A percentile compares a stretch with the other conserved stretches of the same genome.
Conservation (phyloP, 768 basidiomycete genomes). For the Boletus rufocinnamomeus region DNA sequence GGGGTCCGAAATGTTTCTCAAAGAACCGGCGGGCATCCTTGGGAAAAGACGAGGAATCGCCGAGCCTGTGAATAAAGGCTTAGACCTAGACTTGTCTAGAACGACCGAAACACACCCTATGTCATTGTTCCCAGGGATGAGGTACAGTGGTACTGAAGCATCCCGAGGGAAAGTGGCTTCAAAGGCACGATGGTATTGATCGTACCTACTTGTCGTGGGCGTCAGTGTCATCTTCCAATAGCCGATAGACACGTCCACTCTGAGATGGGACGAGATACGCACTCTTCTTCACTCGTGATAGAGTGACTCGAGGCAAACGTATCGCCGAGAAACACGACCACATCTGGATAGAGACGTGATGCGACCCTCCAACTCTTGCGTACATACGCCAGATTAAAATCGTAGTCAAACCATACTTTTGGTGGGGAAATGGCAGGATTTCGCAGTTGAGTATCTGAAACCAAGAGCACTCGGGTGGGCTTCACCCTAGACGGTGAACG, state of each 20-base stretch:
- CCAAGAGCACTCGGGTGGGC: slow-evolving; percentile 61
- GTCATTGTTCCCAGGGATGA: slow-evolving; percentile 82
- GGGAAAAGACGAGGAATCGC: slow-evolving; percentile 51
- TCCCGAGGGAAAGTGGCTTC: slow-evolving; percentile 56
- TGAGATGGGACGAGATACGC: slow-evolving; percentile 43
- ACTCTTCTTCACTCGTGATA: slow-evolving; percentile 51
- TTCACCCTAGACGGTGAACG: slow-evolving; percentile 14
- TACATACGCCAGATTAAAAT: slow-evolving; percentile 56
- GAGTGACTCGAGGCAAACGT: slow-evolving; percentile 68
- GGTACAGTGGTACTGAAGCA: slow-evolving; percentile 46
- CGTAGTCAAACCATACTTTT: slow-evolving; percentile 46
- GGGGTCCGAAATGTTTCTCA: slow-evolving; percentile 61
- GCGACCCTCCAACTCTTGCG: slow-evolving; percentile 72
- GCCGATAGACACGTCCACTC: background rate
- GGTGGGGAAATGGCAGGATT: slow-evolving; percentile 34
- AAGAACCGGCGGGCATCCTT: slow-evolving; percentile 61
- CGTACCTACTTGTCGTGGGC: slow-evolving; percentile 50
- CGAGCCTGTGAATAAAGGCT: slow-evolving; percentile 45
- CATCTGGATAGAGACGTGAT: slow-evolving; percentile 56
- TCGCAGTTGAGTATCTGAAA: slow-evolving; percentile 69
- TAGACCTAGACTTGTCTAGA: background rate
- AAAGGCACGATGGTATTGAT: slow-evolving; percentile 59
- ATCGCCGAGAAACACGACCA: slow-evolving; percentile 77
- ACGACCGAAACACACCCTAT: slow-evolving; percentile 50
- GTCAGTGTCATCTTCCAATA: slow-evolving; percentile 2